Evolutionary conservation across 2,329 filamentous ascomycete genomes (phyloP).

Genomic region (Fusarium liriodendri): DNA sequence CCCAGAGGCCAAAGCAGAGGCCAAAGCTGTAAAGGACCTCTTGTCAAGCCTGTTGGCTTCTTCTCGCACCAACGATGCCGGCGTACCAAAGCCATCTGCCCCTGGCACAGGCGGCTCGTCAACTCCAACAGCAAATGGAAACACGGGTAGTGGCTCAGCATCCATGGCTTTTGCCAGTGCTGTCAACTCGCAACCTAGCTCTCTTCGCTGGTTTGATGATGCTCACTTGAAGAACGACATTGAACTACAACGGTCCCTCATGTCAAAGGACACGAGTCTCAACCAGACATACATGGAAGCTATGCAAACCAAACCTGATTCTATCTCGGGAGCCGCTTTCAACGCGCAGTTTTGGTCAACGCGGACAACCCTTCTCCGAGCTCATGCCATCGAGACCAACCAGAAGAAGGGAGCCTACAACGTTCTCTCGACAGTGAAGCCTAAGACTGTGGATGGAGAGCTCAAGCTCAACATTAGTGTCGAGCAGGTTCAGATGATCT

Average conservation of each 20-base stretch:
- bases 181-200: constrained; percentile 64
- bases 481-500: constrained; percentile 93
- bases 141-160: constrained; percentile 63
- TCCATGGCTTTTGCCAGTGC: constrained; percentile 84
- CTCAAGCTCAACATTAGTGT: constrained; percentile 86
- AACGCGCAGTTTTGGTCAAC: constrained; percentile 96
- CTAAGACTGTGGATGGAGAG: constrained; percentile 61
- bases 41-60: constrained; percentile 82
- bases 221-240: constrained; percentile 80
- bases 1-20: constrained; percentile 80
- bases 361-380: constrained; percentile 84
- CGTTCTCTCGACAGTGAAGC: constrained; percentile 89
- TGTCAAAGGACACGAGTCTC: constrained; percentile 81
- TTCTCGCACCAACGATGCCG: constrained; percentile 67
- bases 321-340: constrained; percentile 83
- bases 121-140: constrained; percentile 44
- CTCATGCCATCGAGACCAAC: constrained; percentile 87
- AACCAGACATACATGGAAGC: constrained; percentile 90
- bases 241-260: constrained; percentile 86
- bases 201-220: constrained; percentile 83
- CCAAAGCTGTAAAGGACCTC: constrained; percentile 84
- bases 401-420: constrained; percentile 94
- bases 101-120: constrained; percentile 44
- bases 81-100: constrained; percentile 59
- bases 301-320: constrained; percentile 83